Conservation (phyloP, 352 stramenopile genomes). For the Phytophthora hibernalis region DNA sequence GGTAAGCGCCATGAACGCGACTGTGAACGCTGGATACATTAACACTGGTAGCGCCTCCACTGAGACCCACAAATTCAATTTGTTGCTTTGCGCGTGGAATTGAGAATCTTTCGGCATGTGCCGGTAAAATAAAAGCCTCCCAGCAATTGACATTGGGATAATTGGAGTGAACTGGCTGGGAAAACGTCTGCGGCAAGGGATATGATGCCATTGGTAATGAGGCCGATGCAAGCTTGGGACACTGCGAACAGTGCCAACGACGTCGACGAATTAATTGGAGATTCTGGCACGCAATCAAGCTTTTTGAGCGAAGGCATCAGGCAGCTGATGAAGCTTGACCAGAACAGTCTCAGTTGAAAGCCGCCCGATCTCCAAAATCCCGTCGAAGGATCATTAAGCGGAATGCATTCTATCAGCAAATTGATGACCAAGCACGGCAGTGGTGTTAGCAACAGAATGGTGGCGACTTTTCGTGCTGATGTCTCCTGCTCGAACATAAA, state of each 20-base stretch:
- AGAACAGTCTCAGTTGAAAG: conserved; percentile 31
- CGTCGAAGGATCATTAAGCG: conserved; percentile 12
- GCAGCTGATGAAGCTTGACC: conserved; percentile 3
- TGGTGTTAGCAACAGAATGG: conserved; percentile 26
- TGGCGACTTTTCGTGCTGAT: not conserved
- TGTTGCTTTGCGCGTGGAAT: conserved; percentile 17
- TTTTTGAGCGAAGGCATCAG: conserved; percentile 16
- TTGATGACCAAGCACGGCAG: conserved; percentile 36
- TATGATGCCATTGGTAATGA: conserved; percentile 25
- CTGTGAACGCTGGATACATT: conserved; percentile 37
- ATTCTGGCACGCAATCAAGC: conserved; percentile 32
- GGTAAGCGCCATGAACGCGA: conserved; percentile 34
- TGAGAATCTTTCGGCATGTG: conserved; percentile 9
- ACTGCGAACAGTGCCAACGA: conserved; percentile 14
- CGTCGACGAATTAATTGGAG: conserved; percentile 10
- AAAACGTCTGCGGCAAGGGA: conserved; percentile 30
- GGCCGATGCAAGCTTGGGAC: conserved; percentile 20
- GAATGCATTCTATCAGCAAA: conserved; percentile 36
- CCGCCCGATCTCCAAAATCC: conserved; percentile 20
- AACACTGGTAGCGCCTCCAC: conserved; percentile 29
- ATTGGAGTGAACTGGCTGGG: conserved; percentile 32
- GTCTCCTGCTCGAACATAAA: conserved; percentile 22
- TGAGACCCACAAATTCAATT: conserved; percentile 14
- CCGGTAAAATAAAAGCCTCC: conserved; percentile 8
- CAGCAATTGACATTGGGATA: conserved; percentile 13